Percentiles rank a stretch among this genome's conserved stretches.
These are phyloP conservation scores for Pugionium cornutum DNA, from an alignment of 345 rosid species.

Conservation along the genomic window DNA sequence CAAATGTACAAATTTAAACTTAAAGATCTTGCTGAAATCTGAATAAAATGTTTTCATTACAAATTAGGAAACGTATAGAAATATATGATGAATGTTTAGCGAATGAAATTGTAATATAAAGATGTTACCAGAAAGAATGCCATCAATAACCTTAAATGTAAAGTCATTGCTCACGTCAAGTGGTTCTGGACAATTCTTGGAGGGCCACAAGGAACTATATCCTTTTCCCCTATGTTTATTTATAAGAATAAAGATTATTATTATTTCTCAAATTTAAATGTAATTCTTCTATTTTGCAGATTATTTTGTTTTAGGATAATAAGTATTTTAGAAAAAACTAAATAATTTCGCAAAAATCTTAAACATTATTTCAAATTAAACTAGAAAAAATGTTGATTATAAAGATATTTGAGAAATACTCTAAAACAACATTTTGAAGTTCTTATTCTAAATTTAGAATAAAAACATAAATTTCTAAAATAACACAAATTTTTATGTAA, in stretches of 20 bases:
- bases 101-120: background rate
- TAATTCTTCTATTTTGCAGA: too few relatives aligned
- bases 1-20: slow-evolving; percentile 69
- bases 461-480: too few relatives aligned
- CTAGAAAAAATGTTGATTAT: too few relatives aligned
- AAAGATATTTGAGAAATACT: too few relatives aligned
- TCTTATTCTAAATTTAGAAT: too few relatives aligned
- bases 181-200: slow-evolving; percentile 64
- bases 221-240: slow-evolving; percentile 58
- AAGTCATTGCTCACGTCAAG: slow-evolving; percentile 73
- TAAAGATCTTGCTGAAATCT: slow-evolving; percentile 78
- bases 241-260: background rate
- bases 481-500: too few relatives aligned
- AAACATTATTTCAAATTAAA: too few relatives aligned
- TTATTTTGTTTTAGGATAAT: too few relatives aligned
- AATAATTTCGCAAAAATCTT: too few relatives aligned
- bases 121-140: slow-evolving; percentile 68
- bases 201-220: slow-evolving; percentile 76
- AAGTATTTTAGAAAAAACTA: too few relatives aligned
- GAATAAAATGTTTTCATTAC: slow-evolving; percentile 19
- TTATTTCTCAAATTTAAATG: too few relatives aligned
- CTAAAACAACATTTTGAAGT: too few relatives aligned
- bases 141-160: slow-evolving; percentile 68
- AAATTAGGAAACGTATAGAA: background rate
- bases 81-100: background rate